These are phyloP conservation scores for Penicillium sp. DNA, from an alignment of 2,329 filamentous ascomycete genomes.

Conservation along the genomic window DNA sequence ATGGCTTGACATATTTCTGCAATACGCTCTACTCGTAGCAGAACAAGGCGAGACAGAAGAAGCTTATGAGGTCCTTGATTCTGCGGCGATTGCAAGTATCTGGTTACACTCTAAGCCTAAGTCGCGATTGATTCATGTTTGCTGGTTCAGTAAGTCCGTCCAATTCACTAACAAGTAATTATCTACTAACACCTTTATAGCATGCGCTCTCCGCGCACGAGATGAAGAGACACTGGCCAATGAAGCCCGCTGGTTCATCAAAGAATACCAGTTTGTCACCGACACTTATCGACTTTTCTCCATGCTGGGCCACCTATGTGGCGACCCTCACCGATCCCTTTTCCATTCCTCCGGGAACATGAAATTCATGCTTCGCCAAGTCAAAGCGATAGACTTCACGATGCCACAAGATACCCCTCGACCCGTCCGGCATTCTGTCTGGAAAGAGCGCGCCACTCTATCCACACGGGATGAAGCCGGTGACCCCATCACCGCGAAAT, in stretches of 20 bases:
- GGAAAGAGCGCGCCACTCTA: constrained; percentile 45
- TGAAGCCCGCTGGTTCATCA: constrained; percentile 79
- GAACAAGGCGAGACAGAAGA: constrained; percentile 65
- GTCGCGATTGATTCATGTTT: constrained; percentile 71
- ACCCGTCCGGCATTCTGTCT: constrained; percentile 43
- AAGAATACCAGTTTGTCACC: constrained; percentile 73
- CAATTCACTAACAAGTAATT: not conserved
- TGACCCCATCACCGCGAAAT: constrained; percentile 39
- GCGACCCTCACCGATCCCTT: constrained; percentile 59
- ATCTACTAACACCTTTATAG: constrained; percentile 42
- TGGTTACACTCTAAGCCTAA: constrained; percentile 71
- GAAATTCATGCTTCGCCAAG: constrained; percentile 87
- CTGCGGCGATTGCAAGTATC: constrained; percentile 75
- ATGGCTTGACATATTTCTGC: constrained; percentile 89
- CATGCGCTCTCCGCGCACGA: constrained; percentile 77
- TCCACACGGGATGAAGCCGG: constrained; percentile 40
- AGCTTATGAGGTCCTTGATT: constrained; percentile 76
- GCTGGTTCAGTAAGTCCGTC: constrained; percentile 65
- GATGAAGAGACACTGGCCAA: constrained; percentile 74
- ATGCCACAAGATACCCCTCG: constrained; percentile 48
- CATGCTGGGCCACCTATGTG: constrained; percentile 72
- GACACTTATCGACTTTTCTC: constrained; percentile 83
- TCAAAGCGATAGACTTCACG: constrained; percentile 82
- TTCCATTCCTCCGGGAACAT: constrained; percentile 80
- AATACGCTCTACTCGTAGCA: constrained; percentile 77